Conservation (phyloP, 1,284 basidiomycete species). For the Malassezia brasiliensis region DNA sequence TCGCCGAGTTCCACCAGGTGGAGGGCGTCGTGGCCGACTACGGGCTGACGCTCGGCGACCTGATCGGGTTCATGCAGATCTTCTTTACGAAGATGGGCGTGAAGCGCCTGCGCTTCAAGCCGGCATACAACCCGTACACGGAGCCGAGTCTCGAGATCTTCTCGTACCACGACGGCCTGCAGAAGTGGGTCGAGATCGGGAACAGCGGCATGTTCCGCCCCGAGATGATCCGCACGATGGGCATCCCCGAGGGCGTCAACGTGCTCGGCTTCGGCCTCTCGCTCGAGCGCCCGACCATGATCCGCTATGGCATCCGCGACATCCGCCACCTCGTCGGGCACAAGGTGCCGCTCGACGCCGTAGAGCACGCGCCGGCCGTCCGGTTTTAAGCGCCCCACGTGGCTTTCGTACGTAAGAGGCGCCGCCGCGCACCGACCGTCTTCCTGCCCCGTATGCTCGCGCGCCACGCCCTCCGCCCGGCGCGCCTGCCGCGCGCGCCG, state of each 20-base stretch:
- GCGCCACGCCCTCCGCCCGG: background rate
- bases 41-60: constrained; percentile 83
- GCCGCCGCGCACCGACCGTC: background rate
- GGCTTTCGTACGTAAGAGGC: too few species aligned
- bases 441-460: background rate
- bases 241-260: constrained; percentile 89
- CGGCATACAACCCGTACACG: constrained; percentile 66
- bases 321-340: constrained; percentile 94
- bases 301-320: constrained; percentile 74
- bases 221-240: constrained; percentile 95
- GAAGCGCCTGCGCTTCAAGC: constrained; percentile 86
- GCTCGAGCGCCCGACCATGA: constrained; percentile 98
- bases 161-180: constrained; percentile 86
- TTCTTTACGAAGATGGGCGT: constrained; percentile 99
- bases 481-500: background rate
- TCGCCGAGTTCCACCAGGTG: constrained; percentile 99
- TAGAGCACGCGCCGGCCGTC: constrained; percentile 43
- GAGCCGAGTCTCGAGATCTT: constrained; percentile 98
- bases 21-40: constrained; percentile 97
- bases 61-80: constrained; percentile 61
- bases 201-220: constrained; percentile 97
- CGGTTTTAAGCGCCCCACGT: constrained; percentile 32
- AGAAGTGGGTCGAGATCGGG: constrained; percentile 85
- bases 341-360: constrained; percentile 61
- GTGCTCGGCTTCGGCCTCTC: constrained; percentile 95